Base-by-base conservation (phyloP, 106 monocot species). In the Apostasia ramifera region DNA sequence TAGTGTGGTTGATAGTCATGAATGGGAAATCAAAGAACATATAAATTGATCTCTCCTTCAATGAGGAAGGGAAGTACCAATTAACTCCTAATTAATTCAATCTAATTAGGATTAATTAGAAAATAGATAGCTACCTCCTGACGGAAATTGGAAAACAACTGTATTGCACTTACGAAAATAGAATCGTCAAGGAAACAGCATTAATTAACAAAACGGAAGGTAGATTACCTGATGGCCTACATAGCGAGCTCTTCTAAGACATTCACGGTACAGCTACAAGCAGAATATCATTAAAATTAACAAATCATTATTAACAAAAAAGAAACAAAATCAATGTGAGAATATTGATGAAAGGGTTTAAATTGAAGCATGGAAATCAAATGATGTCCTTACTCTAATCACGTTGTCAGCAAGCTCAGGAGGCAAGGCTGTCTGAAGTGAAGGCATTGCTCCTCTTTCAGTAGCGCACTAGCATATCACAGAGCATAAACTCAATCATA, bases 341-440 rank as follows among this genome's bases (percentile, higher is more conserved):
- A 63, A 2, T 6, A 59, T 50, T 42, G 14, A 2, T 59, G 6
- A n/a, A 59, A 5, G 0, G 44, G n/a, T 43, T 12, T 46, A 12
- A 45, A 65, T 10, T 12, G 26, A 26, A 26, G 26, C 8, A 50
- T 50, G 50, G 14, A 65, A 65, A 8, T 5, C 9, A 47, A 61
- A 64, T 46, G 45, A 42, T 40, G 6, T 38, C 10, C 66, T 67
- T 50, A 88, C 87, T 75, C 87, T 78, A 38, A 88, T 71, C 41
- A 81, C 87, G 78, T 88, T 88, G 73, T 88, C 73, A 41, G 87
- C 87, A 51, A 88, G 80, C 58, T 88, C 87, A 45, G 87, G 81
- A 5, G 87, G 87, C 68, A 88, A 55, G 15, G 83, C 81, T 47
- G 78, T 83, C 76, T 88, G 83, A 58, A 88, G 59, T 15, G 87